phyloP scores from a whole-genome alignment of 2,329 filamentous ascomycete species.

The Clarireedia paspali region DNA sequence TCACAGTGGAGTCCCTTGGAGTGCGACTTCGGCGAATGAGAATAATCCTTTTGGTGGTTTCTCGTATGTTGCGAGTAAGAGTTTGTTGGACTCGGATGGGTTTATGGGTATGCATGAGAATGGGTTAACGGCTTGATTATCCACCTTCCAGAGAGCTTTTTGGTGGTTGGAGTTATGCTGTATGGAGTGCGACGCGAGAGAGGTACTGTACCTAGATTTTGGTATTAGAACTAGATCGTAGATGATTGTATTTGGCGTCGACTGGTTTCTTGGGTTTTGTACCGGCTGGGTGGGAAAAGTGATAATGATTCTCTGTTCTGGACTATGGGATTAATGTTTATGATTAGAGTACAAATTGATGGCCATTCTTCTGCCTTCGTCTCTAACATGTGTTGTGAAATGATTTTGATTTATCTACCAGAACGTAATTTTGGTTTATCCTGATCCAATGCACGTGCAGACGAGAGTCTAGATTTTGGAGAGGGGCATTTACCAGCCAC shows the following conservation, averaged over 20 bases:
- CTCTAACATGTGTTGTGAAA: background rate
- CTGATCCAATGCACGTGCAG: no score
- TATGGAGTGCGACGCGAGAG: background rate
- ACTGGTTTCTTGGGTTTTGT: background rate
- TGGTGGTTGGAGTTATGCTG: background rate
- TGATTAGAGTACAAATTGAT: background rate
- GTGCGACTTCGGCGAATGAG: slow-evolving; percentile 12
- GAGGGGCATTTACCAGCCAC: no score
- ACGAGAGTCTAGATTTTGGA: no score
- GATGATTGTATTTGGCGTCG: background rate
- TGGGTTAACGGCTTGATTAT: slow-evolving; percentile 5
- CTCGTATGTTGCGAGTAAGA: slow-evolving; percentile 30
- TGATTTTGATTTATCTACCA: no score
- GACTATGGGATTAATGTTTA: background rate
- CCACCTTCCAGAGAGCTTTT: no score
- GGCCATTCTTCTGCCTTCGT: background rate
- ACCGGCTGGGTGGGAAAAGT: background rate
- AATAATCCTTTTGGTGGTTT: slow-evolving; percentile 30
- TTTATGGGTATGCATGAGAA: slow-evolving; percentile 15
- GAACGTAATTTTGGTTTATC: no score
- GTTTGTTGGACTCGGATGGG: slow-evolving; percentile 26
- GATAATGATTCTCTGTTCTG: background rate
- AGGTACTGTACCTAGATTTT: background rate
- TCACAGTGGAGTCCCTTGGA: slow-evolving; percentile 20
- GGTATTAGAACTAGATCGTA: background rate